Evolutionary conservation across 345 rosid genomes (phyloP).

Genomic region (Populus ilicifolia): DNA sequence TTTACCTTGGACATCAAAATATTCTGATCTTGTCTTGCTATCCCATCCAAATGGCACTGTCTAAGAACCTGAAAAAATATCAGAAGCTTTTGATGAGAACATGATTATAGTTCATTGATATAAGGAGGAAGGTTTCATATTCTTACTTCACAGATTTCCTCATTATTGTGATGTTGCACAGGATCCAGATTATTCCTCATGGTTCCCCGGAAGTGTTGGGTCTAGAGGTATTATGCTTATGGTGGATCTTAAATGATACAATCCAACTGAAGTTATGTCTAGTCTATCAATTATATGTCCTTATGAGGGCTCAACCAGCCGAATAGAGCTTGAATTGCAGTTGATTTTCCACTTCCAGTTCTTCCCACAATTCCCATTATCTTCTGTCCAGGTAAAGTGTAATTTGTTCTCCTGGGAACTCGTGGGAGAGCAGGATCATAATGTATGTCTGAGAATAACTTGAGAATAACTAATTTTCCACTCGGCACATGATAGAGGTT

Average conservation of each 20-base stretch:
- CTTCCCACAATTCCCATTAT: constrained; percentile 87
- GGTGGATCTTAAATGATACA: constrained; percentile 55
- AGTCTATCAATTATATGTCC: constrained; percentile 57
- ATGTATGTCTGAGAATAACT: too few relatives aligned
- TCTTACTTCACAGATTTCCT: constrained; percentile 38
- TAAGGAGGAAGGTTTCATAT: background rate
- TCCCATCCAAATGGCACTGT: constrained; percentile 62
- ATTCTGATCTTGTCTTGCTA: constrained; percentile 50
- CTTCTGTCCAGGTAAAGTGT: constrained; percentile 55
- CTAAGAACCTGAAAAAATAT: constrained; percentile 40
- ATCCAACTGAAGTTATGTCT: constrained; percentile 45
- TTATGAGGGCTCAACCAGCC: constrained; percentile 53
- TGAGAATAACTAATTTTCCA: too few relatives aligned
- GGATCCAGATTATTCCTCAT: constrained; percentile 56
- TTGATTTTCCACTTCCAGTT: constrained; percentile 78
- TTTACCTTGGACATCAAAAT: background rate
- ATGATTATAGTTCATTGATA: too few relatives aligned
- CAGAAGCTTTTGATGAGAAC: background rate
- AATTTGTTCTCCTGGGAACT: constrained; percentile 58
- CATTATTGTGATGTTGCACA: constrained; percentile 50
- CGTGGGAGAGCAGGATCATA: constrained; percentile 42
- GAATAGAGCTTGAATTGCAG: constrained; percentile 57
- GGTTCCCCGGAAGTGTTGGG: constrained; percentile 63
- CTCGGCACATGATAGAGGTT: too few relatives aligned
- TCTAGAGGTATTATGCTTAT: constrained; percentile 64